Evolutionary conservation across 2,329 filamentous ascomycete genomes (phyloP).

Genomic region (Meredithiella fracta): DNA sequence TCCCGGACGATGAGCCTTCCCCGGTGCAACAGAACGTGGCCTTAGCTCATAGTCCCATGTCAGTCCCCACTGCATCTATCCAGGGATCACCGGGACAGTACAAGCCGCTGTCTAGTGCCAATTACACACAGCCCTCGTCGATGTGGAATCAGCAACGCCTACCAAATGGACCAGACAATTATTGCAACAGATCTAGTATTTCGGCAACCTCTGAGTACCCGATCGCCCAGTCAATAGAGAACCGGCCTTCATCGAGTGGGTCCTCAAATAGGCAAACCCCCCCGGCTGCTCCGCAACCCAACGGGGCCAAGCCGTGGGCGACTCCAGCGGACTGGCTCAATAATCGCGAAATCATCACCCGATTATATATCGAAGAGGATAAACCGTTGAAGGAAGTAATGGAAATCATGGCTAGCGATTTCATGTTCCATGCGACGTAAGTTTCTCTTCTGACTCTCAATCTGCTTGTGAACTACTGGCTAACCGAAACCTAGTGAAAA

Average conservation of each 20-base stretch:
- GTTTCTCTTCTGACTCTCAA: background rate
- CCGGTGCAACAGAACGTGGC: background rate
- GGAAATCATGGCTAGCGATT: constrained; percentile 13
- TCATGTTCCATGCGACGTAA: constrained; percentile 13
- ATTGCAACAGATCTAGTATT: background rate
- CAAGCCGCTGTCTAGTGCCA: background rate
- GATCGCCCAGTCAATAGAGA: constrained; percentile 9
- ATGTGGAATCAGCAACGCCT: constrained; percentile 11
- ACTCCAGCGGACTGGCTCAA: constrained; percentile 13
- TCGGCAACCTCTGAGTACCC: constrained; percentile 4
- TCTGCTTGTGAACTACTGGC: background rate
- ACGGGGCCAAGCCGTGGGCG: constrained; percentile 12
- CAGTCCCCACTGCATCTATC: constrained; percentile 7
- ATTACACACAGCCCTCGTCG: constrained; percentile 6
- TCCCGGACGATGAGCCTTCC: constrained; percentile 8
- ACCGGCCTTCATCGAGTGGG: constrained; percentile 12
- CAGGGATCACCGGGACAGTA: constrained; percentile 13
- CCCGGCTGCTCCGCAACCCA: background rate
- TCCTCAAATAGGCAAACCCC: constrained; percentile 6
- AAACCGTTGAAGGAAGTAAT: constrained; percentile 14
- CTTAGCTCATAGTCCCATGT: constrained; percentile 10
- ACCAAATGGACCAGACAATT: constrained; percentile 6
- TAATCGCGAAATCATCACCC: constrained; percentile 12
- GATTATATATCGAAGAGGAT: constrained; percentile 13
- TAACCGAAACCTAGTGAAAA: constrained; percentile 8